Conservation (phyloP, 2,329 filamentous ascomycete species). For the Aphanocladium album region DNA sequence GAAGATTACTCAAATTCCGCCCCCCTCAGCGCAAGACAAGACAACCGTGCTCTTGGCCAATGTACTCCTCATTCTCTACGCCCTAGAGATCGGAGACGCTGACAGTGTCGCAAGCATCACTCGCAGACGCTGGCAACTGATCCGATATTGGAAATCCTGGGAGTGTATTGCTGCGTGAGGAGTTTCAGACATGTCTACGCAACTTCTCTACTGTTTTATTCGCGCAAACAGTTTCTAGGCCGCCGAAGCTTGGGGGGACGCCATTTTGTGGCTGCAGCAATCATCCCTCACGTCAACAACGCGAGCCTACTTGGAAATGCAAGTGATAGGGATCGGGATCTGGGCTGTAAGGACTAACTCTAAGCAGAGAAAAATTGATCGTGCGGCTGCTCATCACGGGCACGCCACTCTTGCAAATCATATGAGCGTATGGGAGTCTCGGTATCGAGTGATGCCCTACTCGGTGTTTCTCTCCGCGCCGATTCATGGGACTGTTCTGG, state of each 20-base stretch:
- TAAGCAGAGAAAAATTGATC: not conserved
- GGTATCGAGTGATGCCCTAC: not conserved
- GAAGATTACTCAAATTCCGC: not conserved
- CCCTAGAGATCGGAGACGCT: not conserved
- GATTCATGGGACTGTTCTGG: not conserved
- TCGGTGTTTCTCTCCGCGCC: not conserved
- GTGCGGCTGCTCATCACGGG: not conserved
- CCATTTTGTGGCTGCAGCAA: not conserved
- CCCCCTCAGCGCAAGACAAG: not conserved
- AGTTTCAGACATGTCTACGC: not conserved
- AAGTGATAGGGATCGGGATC: not conserved
- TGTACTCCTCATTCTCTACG: not conserved
- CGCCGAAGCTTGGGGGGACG: not conserved
- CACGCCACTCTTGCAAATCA: not conserved
- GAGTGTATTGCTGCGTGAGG: not conserved
- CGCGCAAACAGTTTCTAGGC: not conserved
- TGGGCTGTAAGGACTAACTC: not conserved
- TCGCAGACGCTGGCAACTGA: not conserved
- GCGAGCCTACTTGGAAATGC: not conserved
- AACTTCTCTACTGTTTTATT: not conserved
- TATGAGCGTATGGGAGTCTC: not conserved
- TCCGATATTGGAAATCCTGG: not conserved
- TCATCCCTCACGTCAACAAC: not conserved
- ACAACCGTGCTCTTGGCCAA: not conserved
- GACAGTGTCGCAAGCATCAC: not conserved